A percentile compares a stretch with the other conserved stretches of the same genome.
These are phyloP conservation scores for Hirschfeldia incana DNA, from an alignment of 345 rosid species.

Conservation along the genomic window DNA sequence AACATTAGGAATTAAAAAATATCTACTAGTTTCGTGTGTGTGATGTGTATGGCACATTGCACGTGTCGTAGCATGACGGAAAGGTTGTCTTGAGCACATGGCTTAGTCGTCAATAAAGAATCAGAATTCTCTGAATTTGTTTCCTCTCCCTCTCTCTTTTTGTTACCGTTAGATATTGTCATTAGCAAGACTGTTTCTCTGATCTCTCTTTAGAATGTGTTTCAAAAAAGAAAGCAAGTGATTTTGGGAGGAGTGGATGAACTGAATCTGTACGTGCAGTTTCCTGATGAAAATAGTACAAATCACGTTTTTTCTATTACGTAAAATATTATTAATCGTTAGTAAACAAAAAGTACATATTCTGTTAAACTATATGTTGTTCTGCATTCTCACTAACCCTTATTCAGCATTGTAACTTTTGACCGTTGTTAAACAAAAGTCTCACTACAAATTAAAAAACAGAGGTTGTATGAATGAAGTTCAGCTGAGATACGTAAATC, in stretches of 20 bases:
- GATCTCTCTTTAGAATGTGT: background rate
- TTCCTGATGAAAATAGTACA: background rate
- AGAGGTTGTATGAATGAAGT: too few species aligned
- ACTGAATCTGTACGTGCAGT: slow-evolving; percentile 16
- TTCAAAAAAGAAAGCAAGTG: background rate
- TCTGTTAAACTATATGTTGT: too few species aligned
- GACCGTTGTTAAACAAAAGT: too few species aligned
- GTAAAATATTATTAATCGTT: too few species aligned
- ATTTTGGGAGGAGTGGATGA: background rate
- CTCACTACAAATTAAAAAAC: too few species aligned
- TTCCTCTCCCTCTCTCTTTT: background rate
- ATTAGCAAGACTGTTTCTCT: background rate
- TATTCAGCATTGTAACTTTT: too few species aligned
- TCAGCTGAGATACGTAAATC: too few species aligned
- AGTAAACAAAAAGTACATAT: too few species aligned
- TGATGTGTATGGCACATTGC: slow-evolving; percentile 20
- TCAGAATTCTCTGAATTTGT: background rate
- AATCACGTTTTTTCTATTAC: background rate
- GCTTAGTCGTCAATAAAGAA: slow-evolving; percentile 11
- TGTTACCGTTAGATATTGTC: slow-evolving; percentile 20
- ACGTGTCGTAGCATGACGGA: slow-evolving; percentile 43
- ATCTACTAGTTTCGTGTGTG: slow-evolving; percentile 6
- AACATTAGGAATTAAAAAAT: background rate
- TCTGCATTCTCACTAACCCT: too few species aligned
- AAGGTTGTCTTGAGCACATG: slow-evolving; percentile 40